phyloP scores from a whole-genome alignment of 2,329 filamentous ascomycete species.

The Colletotrichum limetticola region DNA sequence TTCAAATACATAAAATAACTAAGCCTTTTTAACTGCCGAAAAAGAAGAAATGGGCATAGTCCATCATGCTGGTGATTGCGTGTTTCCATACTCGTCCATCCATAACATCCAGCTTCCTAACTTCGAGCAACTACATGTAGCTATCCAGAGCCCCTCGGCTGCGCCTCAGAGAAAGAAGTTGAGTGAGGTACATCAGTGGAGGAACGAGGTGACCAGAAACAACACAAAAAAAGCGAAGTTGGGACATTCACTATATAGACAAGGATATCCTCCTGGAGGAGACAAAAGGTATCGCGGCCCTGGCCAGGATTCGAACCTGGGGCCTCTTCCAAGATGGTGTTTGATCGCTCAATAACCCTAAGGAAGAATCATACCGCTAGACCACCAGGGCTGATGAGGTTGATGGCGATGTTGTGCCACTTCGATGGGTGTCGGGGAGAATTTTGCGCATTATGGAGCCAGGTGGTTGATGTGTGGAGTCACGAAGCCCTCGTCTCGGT shows the following conservation, averaged over 20 bases:
- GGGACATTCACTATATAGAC: not conserved
- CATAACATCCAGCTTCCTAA: no score
- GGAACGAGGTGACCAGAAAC: no score
- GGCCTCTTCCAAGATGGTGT: slow-evolving; percentile 19
- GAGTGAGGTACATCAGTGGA: no score
- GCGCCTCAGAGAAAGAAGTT: no score
- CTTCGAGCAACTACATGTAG: no score
- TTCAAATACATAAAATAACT: no score
- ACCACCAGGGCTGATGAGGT: slow-evolving; percentile 18
- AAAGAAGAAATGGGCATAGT: no score
- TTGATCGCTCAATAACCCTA: not conserved
- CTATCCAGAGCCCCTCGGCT: no score
- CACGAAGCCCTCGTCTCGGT: slow-evolving; percentile 1
- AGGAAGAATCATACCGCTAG: slow-evolving; percentile 31
- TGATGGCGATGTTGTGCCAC: not conserved
- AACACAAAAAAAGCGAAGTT: not conserved
- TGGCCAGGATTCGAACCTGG: slow-evolving; percentile 31
- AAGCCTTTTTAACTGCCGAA: no score
- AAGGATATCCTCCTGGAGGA: not conserved
- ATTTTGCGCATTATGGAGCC: not conserved
- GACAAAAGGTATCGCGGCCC: not conserved
- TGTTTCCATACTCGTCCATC: no score
- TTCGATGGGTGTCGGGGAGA: not conserved
- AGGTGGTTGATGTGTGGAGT: slow-evolving; percentile 13
- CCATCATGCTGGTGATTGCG: no score